Base-by-base conservation (phyloP, 139 green algal species). In the Chloropicon primus region DNA sequence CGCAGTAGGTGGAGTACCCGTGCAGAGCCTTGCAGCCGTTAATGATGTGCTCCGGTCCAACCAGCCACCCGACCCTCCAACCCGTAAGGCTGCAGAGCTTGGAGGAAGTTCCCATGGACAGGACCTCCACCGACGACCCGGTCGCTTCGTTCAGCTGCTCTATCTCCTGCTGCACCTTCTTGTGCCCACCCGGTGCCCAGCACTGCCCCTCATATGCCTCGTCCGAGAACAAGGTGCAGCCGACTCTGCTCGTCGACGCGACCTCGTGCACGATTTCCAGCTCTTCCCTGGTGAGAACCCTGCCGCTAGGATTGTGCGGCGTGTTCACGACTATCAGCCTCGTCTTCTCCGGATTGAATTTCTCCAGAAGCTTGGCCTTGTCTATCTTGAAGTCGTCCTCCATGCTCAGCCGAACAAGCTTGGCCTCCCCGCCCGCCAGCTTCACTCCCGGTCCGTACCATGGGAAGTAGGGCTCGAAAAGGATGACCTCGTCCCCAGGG, bases 1-100 rank as follows among this genome's bases (percentile, higher is more conserved):
- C 74, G 74, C 74, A 78, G 27, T 72, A 78, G 10, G 74, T 78
- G 5, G 24, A 27, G 74, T 78, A 78, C 2, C 27, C 74, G 25
- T 78, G 74, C 74, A 77, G 26, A 1, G 54, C 41, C 25, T 79
- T 75, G 27, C 24, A 21, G 1, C 25, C 72, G 21, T 25, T 73
- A 62, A 83, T 53, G 26, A 83, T 62, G 5, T 62, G 10, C 41
- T 62, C 17, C 10, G 41, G 41, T 62, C 41, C 41, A 17, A 17
- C 17, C 10, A 62, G 41, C 41, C 41, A 62, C 5, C 41, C 41
- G 10, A 62, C 41, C 41, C 41, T 62, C 41, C 41, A 62, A 17
- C 41, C 41, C 41, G 41, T 62, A 5, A 62, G 41, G 17, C 41
- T 62, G 41, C 41, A 62, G 41, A 62, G 41, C 41, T 62, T 62